A percentile compares a stretch with the other conserved stretches of the same genome.
phyloP scores from a whole-genome alignment of 352 stramenopile species.

The Pythium oligandrum region DNA sequence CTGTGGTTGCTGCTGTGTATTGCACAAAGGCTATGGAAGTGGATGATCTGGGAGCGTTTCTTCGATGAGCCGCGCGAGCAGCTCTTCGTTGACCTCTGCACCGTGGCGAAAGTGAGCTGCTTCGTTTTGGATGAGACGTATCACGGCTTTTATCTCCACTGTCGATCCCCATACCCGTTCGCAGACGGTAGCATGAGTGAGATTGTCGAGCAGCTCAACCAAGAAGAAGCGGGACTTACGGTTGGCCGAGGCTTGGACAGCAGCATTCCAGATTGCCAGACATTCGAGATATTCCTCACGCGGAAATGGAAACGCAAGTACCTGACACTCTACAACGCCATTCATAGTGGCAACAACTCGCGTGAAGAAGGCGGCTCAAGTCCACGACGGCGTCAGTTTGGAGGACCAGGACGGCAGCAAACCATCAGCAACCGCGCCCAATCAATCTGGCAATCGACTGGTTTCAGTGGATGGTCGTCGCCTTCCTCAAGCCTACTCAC shows the following conservation, averaged over 20 bases:
- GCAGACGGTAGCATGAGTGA: constrained; percentile 92
- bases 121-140: constrained; percentile 91
- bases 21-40: constrained; percentile 86
- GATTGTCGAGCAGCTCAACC: constrained; percentile 86
- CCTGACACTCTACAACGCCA: constrained; percentile 40
- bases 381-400: neutral
- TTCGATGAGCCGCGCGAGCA: constrained; percentile 60
- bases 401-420: neutral
- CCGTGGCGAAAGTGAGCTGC: constrained; percentile 90
- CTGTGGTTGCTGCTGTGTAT: constrained; percentile 78
- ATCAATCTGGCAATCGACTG: constrained; percentile 1
- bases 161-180: constrained; percentile 89
- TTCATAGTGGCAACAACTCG: constrained; percentile 21
- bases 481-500: constrained; percentile 1
- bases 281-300: constrained; percentile 92
- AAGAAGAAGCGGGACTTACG: constrained; percentile 86
- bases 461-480: neutral
- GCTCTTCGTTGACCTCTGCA: constrained; percentile 93
- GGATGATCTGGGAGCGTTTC: constrained; percentile 81
- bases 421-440: neutral
- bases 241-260: constrained; percentile 82
- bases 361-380: constrained; percentile 17
- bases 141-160: constrained; percentile 95
- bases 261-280: constrained; percentile 78
- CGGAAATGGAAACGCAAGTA: constrained; percentile 84